Conservation (phyloP, 345 rosid genomes). For the Eutrema yunnanense region DNA sequence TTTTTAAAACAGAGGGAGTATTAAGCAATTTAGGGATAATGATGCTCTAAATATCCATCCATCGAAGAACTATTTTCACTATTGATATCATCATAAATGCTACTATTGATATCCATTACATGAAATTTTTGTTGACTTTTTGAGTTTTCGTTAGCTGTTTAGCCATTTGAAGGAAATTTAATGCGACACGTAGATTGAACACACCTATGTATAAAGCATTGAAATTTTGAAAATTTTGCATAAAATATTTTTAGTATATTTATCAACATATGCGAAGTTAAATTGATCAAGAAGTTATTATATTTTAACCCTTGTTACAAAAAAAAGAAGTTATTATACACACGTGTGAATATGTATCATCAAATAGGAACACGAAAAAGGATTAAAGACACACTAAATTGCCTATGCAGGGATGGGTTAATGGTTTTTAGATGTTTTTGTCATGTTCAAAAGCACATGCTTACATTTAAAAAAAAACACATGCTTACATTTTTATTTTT, state of each 20-base stretch:
- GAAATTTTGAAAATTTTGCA: neutral
- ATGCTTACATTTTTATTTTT: neutral
- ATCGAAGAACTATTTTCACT: neutral
- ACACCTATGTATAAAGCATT: constrained; percentile 1
- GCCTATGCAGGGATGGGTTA: neutral
- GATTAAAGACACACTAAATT: neutral
- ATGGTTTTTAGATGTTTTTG: neutral
- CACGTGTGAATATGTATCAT: neutral
- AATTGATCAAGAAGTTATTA: neutral
- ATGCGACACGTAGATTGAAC: constrained; percentile 15
- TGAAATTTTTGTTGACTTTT: constrained; percentile 15
- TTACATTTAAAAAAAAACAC: too few relatives aligned
- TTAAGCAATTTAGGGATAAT: too few relatives aligned
- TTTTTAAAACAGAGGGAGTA: too few relatives aligned
- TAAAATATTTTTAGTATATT: neutral
- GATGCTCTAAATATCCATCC: neutral
- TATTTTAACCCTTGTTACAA: too few relatives aligned
- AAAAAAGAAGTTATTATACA: neutral
- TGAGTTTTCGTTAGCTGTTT: neutral
- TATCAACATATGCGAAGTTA: neutral
- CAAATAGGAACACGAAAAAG: neutral
- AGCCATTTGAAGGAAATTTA: constrained; percentile 4
- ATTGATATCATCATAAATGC: constrained; percentile 3
- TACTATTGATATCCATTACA: constrained; percentile 14
- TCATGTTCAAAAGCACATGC: neutral